phyloP scores from a whole-genome alignment of 164 flowering plant species.

The Vitis amurensis region DNA sequence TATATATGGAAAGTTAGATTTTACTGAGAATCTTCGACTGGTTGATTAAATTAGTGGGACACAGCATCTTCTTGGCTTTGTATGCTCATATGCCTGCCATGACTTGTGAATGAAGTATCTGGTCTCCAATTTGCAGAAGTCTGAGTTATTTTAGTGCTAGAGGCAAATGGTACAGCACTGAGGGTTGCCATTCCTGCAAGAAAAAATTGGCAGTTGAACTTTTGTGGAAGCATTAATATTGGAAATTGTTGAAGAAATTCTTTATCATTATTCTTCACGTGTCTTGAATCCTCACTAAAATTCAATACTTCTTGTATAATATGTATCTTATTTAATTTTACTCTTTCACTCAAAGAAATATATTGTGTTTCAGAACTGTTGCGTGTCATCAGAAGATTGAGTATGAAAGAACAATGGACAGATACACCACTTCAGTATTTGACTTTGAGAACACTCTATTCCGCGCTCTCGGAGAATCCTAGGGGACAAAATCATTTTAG shows the following conservation, averaged over 20 bases:
- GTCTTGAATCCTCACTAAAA: background rate
- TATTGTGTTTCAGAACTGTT: slow-evolving; percentile 61
- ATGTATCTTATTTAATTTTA: background rate
- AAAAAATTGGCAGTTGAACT: background rate
- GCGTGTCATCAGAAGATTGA: slow-evolving; percentile 81
- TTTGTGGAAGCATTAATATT: background rate
- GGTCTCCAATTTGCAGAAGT: background rate
- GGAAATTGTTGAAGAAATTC: background rate
- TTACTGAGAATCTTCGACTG: too few species aligned
- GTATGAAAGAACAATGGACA: slow-evolving; percentile 69
- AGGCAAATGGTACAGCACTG: background rate
- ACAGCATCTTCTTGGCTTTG: too few species aligned
- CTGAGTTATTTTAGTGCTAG: background rate
- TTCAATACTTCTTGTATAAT: background rate
- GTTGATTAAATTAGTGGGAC: too few species aligned
- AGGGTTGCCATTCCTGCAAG: background rate
- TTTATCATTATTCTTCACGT: background rate
- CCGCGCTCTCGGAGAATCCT: slow-evolving; percentile 70
- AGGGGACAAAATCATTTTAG: slow-evolving; percentile 97
- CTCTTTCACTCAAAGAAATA: slow-evolving; percentile 8
- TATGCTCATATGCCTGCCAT: too few species aligned
- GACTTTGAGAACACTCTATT: slow-evolving; percentile 64
- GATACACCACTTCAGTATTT: slow-evolving; percentile 67
- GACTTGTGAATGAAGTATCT: too few species aligned
- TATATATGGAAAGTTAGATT: too few species aligned